phyloP scores from a whole-genome alignment of 768 basidiomycete species.

The Psilocybe tampanensis region DNA sequence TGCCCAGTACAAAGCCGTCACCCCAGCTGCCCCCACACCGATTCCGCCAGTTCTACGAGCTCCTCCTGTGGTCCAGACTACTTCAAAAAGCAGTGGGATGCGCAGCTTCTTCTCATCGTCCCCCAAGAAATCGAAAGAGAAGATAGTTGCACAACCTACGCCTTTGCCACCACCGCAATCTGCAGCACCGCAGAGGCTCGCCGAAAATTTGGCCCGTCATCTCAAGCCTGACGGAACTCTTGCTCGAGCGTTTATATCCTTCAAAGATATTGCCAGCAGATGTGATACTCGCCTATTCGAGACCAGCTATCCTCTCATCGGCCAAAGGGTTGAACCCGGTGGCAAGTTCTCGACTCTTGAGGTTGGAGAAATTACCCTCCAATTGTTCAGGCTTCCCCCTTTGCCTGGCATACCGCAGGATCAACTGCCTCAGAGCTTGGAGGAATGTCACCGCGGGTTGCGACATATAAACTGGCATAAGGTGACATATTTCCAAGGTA shows the following conservation, averaged over 20 bases:
- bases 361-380: conserved; percentile 86
- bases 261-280: conserved; percentile 81
- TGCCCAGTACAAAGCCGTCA: conserved; percentile 70
- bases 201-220: conserved; percentile 81
- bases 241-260: conserved; percentile 84
- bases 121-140: conserved; percentile 67
- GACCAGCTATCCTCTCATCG: conserved; percentile 79
- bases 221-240: conserved; percentile 86
- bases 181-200: conserved; percentile 44
- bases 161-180: conserved; percentile 41
- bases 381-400: conserved; percentile 89
- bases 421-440: conserved; percentile 87
- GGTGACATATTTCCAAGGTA: conserved; percentile 91
- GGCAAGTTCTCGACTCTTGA: conserved; percentile 65
- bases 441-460: conserved; percentile 89
- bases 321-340: conserved; percentile 63
- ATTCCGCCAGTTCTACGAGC: conserved; percentile 30
- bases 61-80: conserved; percentile 45
- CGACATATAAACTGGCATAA: conserved; percentile 94
- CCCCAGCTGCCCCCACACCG: conserved; percentile 46
- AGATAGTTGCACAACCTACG: conserved; percentile 40
- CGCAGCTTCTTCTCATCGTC: conserved; percentile 77
- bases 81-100: conserved; percentile 63
- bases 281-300: conserved; percentile 89
- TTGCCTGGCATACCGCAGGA: conserved; percentile 79